Percentiles rank a stretch among this genome's conserved stretches.
phyloP scores from a whole-genome alignment of 2,329 filamentous ascomycete species.

The Phialophora verrucosa region DNA sequence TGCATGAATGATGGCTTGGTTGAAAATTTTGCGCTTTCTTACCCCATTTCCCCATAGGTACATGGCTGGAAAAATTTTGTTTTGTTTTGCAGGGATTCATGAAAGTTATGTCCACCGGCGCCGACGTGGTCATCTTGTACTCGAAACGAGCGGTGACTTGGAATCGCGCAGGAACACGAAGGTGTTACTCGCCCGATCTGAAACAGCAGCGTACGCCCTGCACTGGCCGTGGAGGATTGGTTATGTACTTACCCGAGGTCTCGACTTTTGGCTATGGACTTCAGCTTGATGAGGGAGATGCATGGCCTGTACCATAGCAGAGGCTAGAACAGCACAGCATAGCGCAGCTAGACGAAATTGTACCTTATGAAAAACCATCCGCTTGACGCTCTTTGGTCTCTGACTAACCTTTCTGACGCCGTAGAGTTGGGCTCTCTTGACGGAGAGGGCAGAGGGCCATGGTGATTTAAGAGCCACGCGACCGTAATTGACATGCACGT shows the following conservation, averaged over 20 bases:
- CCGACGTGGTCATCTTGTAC: slow-evolving; percentile 16
- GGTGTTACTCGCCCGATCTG: slow-evolving; percentile 8
- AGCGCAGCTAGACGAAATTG: slow-evolving; percentile 29
- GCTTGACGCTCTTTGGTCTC: not conserved
- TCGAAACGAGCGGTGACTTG: slow-evolving; percentile 18
- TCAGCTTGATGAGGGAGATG: slow-evolving; percentile 4
- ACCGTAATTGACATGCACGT: not conserved
- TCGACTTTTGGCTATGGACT: slow-evolving; percentile 21
- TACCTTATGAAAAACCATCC: slow-evolving; percentile 19
- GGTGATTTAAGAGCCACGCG: no score
- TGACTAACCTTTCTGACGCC: not conserved
- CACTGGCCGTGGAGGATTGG: slow-evolving; percentile 26
- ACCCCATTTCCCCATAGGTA: slow-evolving; percentile 18
- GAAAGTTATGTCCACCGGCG: slow-evolving; percentile 14
- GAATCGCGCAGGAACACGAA: slow-evolving; percentile 12
- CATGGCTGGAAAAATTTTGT: slow-evolving; percentile 10
- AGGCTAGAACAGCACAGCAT: slow-evolving; percentile 23
- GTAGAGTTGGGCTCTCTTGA: not conserved
- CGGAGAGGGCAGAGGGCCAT: no score
- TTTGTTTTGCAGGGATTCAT: slow-evolving; percentile 8
- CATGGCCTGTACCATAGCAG: slow-evolving; percentile 31
- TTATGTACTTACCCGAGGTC: slow-evolving; percentile 29
- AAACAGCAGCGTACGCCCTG: slow-evolving; percentile 7
- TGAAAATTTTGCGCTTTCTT: slow-evolving; percentile 14
- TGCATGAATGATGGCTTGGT: slow-evolving; percentile 34